Evolutionary conservation across 177 flowering plant species (phyloP), one percentile per base, ranked within the genome.

Genomic region (Vitis hybrid): DNA sequence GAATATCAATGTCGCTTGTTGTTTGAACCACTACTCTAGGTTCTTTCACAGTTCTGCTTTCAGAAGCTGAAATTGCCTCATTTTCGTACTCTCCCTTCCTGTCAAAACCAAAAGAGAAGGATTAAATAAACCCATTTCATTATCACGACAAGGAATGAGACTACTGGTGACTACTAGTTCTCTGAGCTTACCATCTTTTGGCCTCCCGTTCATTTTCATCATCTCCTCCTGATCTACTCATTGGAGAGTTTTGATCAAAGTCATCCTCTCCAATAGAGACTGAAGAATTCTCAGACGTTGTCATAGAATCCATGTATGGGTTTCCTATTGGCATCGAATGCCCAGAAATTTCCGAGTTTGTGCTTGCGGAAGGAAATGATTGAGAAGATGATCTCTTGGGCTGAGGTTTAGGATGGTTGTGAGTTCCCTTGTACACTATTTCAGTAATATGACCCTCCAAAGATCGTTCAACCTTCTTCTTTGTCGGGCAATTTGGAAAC

Each of bases 1-100:
- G 97, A 62, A 94, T 91, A 70, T 92, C 98, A n/a, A 94, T 91
- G n/a, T 94, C 97, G 72, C 98, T 94, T 7, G 97, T 94, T 30
- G 97, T 94, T 76, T 94, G 98, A 69, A 94, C 95, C 0, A 94
- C 93, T 45, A 94, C 84, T 83, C 97, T 87, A 0, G 98, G 97
- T 67, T 94, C 95, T 66, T 89, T 87, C 69, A 91, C 93, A 6
- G 97, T 90, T 78, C 92, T 85, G 68, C 83, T 91, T 12, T 87
- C 94, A 15, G 80, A 34, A 45, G 79, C 89, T 23, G 90, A 82
- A 48, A 78, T 64, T 0, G 79, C 86, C 60, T 94, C 97, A 71
- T 69, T 80, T 19, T 91, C 97, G 76, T 64, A 79, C 45, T 89
- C 96, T 49, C 86, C 87, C 72, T 88, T 89, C 97, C 98, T 94